These are phyloP conservation scores for Fusarium avenaceum DNA, from an alignment of 2,329 filamentous ascomycete species.

Conservation along the genomic window DNA sequence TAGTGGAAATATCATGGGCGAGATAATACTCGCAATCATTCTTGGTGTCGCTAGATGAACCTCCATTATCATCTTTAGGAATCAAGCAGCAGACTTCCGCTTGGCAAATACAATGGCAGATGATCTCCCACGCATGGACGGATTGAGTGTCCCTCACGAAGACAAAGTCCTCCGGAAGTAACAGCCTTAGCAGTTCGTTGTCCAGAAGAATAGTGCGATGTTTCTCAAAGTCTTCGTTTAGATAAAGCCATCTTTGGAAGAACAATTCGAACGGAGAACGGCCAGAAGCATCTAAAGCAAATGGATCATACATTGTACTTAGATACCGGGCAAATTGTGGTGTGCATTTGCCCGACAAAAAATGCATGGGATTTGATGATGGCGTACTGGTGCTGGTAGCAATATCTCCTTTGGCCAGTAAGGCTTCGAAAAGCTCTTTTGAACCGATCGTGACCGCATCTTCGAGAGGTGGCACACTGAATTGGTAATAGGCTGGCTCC, in stretches of 20 bases:
- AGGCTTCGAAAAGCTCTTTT: not conserved
- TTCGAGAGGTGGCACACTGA: not conserved
- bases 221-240: rapidly evolving
- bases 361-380: not conserved
- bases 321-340: not conserved
- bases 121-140: not conserved
- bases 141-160: not conserved
- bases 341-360: not conserved
- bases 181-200: not conserved
- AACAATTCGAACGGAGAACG: not conserved
- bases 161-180: not conserved
- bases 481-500: not conserved
- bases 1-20: not conserved
- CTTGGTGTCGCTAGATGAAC: not conserved
- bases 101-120: not conserved
- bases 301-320: not conserved
- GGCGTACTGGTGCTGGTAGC: rapidly evolving
- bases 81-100: not conserved
- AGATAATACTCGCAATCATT: not conserved
- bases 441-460: not conserved
- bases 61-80: not conserved
- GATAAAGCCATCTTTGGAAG: not conserved
- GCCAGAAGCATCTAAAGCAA: not conserved
- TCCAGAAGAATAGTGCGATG: not conserved
- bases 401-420: not conserved